Conservation (phyloP, 805 yeast species). For the Yamadazyma ubonensis region DNA sequence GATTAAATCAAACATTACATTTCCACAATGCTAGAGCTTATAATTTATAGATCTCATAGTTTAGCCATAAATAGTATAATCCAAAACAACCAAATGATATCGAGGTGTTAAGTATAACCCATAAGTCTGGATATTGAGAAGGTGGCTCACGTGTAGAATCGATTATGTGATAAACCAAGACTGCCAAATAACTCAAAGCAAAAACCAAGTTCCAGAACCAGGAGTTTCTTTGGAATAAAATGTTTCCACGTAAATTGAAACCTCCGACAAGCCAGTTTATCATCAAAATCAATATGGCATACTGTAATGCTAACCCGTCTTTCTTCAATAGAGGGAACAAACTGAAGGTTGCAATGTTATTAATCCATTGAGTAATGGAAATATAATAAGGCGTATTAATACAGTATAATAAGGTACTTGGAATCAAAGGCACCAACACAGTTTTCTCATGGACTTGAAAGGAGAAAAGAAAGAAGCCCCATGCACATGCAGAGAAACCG, state of each 20-base stretch:
- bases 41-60: slow-evolving; percentile 42
- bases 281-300: slow-evolving; percentile 54
- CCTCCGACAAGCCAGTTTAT: slow-evolving; percentile 43
- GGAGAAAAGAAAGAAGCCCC: slow-evolving; percentile 86
- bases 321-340: slow-evolving; percentile 81
- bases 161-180: slow-evolving; percentile 49
- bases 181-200: slow-evolving; percentile 37
- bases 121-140: slow-evolving; percentile 69
- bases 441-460: slow-evolving; percentile 97
- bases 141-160: slow-evolving; percentile 59
- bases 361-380: slow-evolving; percentile 84
- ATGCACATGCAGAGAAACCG: slow-evolving; percentile 78
- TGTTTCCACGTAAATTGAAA: slow-evolving; percentile 14
- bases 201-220: slow-evolving; percentile 28
- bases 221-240: slow-evolving; percentile 23
- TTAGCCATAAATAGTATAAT: slow-evolving; percentile 80
- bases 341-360: slow-evolving; percentile 80
- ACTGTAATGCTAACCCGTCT: slow-evolving; percentile 75
- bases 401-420: slow-evolving; percentile 67
- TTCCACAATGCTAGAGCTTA: slow-evolving; percentile 34
- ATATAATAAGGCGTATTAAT: slow-evolving; percentile 56
- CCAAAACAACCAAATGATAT: slow-evolving; percentile 74
- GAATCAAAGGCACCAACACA: slow-evolving; percentile 82
- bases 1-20: slow-evolving; percentile 38
- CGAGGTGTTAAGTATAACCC: slow-evolving; percentile 75